phyloP scores from a whole-genome alignment of 306 rosid genomes.

The Medicago truncatula region MtrunA17r5.0-ANR NC_053044.1:39378501-39379000 shows the following conservation, averaged over 20 bases:
- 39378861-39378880: slow-evolving; percentile 53
- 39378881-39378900: slow-evolving; percentile 37
- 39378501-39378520: slow-evolving; percentile 37
- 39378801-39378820: slow-evolving; percentile 51
- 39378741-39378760: slow-evolving; percentile 60
- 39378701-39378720: slow-evolving; percentile 57
- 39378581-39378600: slow-evolving; percentile 34
- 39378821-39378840: slow-evolving; percentile 39
- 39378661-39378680: background rate
- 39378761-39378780: slow-evolving; percentile 49
- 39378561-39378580: slow-evolving; percentile 36
- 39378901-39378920: background rate
- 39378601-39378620: background rate
- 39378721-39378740: slow-evolving; percentile 61
- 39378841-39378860: slow-evolving; percentile 51
- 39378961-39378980: slow-evolving; percentile 51
- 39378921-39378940: slow-evolving; percentile 34
- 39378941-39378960: slow-evolving; percentile 48
- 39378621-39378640: background rate
- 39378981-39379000: slow-evolving; percentile 67
- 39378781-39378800: slow-evolving; percentile 59
- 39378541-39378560: slow-evolving; percentile 42
- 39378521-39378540: slow-evolving; percentile 38
- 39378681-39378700: slow-evolving; percentile 23
- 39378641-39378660: background rate